Conservation (phyloP, 2,329 filamentous ascomycete species). For the Aspergillus unguis region DNA sequence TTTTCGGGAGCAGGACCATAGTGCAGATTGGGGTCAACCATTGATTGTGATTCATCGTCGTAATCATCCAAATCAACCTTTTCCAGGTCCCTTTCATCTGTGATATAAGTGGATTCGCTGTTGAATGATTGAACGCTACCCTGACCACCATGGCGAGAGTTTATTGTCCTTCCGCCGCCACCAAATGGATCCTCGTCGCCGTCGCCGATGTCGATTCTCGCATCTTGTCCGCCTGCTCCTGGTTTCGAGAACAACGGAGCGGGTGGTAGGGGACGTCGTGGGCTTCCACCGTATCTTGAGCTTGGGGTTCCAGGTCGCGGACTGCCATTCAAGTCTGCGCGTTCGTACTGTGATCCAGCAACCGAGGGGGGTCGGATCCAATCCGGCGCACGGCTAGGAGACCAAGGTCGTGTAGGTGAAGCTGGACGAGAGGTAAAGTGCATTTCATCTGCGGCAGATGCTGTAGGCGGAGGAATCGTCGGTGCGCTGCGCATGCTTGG, state of each 20-base stretch:
- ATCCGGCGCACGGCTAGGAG: constrained; percentile 57
- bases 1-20: constrained; percentile 85
- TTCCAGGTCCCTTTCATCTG: constrained; percentile 50
- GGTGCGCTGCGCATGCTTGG: constrained; percentile 44
- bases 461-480: constrained; percentile 40
- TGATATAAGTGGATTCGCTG: constrained; percentile 57
- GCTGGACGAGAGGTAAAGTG: constrained; percentile 38
- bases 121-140: constrained; percentile 59
- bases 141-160: constrained; percentile 55
- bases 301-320: constrained; percentile 88
- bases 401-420: constrained; percentile 51
- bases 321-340: constrained; percentile 81
- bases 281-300: constrained; percentile 82
- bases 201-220: constrained; percentile 51
- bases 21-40: constrained; percentile 60
- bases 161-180: constrained; percentile 34
- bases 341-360: constrained; percentile 72
- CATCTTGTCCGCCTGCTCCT: constrained; percentile 35
- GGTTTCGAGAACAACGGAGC: constrained; percentile 74
- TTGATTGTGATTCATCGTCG: constrained; percentile 46
- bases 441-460: constrained; percentile 32
- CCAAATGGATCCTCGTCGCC: constrained; percentile 68
- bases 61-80: constrained; percentile 49
- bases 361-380: constrained; percentile 64
- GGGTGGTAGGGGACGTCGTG: constrained; percentile 79